phyloP scores from a whole-genome alignment of 2,329 filamentous ascomycete genomes.

The Colletotrichum costaricense region DNA sequence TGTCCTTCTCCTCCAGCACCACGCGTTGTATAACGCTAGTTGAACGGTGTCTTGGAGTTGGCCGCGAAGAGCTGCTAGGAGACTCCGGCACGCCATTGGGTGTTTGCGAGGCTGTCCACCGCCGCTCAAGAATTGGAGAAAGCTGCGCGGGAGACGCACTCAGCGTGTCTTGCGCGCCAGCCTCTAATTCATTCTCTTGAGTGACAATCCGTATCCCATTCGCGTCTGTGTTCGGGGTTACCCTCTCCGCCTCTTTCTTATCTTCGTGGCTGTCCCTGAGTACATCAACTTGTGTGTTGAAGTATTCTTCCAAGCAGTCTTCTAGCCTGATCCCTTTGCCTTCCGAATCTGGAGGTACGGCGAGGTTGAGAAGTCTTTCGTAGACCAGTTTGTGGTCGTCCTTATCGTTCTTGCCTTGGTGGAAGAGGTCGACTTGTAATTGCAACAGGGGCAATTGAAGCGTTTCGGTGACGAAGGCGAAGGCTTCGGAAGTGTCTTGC shows the following conservation, averaged over 20 bases:
- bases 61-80: conserved; percentile 46
- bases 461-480: conserved; percentile 92
- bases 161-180: conserved; percentile 45
- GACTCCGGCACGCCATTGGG: conserved; percentile 30
- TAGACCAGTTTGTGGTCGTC: conserved; percentile 97
- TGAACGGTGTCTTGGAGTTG: conserved; percentile 58
- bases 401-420: conserved; percentile 84
- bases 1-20: conserved; percentile 62
- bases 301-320: conserved; percentile 92
- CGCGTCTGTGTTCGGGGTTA: conserved; percentile 41
- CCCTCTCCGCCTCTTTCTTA: conserved; percentile 52
- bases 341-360: conserved; percentile 81
- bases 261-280: conserved; percentile 75
- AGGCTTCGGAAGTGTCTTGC: conserved; percentile 96
- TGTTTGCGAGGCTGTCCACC: conserved; percentile 13
- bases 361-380: conserved; percentile 89
- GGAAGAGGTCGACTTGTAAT: conserved; percentile 93
- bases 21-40: conserved; percentile 72
- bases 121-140: conserved; percentile 40
- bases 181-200: conserved; percentile 41
- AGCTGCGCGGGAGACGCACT: conserved; percentile 47
- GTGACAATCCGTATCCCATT: conserved; percentile 49
- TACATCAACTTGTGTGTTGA: conserved; percentile 94
- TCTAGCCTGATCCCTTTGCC: conserved; percentile 82
- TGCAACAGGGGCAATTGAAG: conserved; percentile 89